A percentile compares a stretch with the other conserved stretches of the same genome.
These are phyloP conservation scores for Dictyostelium capitatum DNA, from an alignment of 78 protist genomes.

Conservation along the genomic window DNA sequence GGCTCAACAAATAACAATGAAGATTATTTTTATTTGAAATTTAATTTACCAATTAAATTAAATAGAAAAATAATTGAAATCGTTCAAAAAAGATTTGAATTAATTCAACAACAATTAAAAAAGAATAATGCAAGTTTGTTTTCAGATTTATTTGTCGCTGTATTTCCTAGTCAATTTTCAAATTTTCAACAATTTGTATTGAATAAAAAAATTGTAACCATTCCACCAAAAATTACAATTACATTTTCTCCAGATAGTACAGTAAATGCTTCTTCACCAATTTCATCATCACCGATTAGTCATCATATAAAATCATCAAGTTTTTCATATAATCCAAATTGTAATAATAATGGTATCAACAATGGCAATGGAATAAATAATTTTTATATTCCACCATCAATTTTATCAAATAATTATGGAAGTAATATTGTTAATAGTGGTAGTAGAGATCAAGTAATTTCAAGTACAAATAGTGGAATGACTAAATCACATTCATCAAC, in stretches of 20 bases:
- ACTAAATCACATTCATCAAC: slow-evolving; percentile 8
- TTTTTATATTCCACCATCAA: neutral
- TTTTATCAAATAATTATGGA: neutral
- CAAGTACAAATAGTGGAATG: neutral
- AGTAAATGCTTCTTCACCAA: neutral
- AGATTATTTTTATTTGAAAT: neutral
- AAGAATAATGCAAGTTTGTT: neutral
- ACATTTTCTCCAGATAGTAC: neutral
- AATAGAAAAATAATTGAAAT: slow-evolving; percentile 1
- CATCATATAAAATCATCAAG: neutral
- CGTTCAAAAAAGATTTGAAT: slow-evolving; percentile 9
- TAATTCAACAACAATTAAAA: neutral
- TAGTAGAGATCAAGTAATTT: neutral
- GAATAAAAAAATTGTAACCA: neutral
- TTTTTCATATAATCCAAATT: neutral
- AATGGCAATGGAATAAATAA: too few relatives aligned
- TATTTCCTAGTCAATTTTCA: neutral
- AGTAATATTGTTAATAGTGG: neutral
- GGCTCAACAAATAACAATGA: neutral
- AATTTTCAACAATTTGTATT: neutral
- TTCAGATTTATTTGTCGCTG: neutral
- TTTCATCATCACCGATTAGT: neutral
- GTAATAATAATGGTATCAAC: neutral
- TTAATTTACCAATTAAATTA: slow-evolving; percentile 3
- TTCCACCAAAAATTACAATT: neutral